Evolutionary conservation across 768 basidiomycete genomes (phyloP).

Genomic region (Tephrocybe rancida): DNA sequence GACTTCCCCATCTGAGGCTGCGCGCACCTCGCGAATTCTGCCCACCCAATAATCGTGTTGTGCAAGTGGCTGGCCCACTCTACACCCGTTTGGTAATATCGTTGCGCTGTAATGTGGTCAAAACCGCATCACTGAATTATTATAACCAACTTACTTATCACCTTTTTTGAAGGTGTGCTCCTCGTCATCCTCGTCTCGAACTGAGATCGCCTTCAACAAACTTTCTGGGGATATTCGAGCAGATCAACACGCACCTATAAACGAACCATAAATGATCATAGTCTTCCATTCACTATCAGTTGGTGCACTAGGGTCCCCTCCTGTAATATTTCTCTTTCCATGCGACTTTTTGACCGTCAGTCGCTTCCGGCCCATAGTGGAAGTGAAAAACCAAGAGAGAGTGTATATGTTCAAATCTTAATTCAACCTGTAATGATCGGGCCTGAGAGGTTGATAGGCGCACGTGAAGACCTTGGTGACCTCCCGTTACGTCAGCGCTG

Average conservation of each 20-base stretch:
- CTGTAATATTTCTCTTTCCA: not conserved
- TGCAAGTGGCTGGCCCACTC: constrained; percentile 27
- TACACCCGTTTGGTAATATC: constrained; percentile 38
- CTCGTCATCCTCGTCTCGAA: constrained; percentile 29
- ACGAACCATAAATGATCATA: constrained; percentile 22
- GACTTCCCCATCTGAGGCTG: constrained; percentile 28
- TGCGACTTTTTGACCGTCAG: constrained; percentile 14
- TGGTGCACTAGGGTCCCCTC: constrained; percentile 14
- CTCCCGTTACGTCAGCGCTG: not conserved
- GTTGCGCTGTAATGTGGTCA: constrained; percentile 40
- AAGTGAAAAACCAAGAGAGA: no score
- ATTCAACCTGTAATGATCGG: no score
- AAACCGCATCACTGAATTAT: not conserved
- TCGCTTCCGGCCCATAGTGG: not conserved
- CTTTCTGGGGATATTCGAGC: not conserved
- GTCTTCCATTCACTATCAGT: constrained; percentile 17
- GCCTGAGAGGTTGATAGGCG: no score
- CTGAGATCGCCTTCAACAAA: constrained; percentile 17
- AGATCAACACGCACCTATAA: constrained; percentile 23
- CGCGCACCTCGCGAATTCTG: constrained; percentile 48
- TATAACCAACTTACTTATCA: constrained; percentile 34
- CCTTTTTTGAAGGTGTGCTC: constrained; percentile 30
- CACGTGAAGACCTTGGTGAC: no score
- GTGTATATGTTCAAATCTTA: no score
- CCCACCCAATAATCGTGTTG: constrained; percentile 54